Evolutionary conservation across 2,329 filamentous ascomycete genomes (phyloP).

Genomic region (Claviceps sp.): DNA sequence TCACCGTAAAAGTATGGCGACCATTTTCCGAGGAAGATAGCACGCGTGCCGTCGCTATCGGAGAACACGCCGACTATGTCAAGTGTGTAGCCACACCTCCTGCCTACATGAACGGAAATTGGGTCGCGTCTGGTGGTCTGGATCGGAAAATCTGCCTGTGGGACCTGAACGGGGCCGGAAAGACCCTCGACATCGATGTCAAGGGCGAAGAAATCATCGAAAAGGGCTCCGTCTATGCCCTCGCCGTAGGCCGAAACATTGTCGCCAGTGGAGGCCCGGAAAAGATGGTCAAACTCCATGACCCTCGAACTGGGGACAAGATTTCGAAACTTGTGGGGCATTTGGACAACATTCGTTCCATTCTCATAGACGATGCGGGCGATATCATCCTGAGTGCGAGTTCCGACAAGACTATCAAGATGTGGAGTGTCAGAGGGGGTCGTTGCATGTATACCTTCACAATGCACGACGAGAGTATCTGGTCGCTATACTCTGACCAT

Average conservation of each 20-base stretch:
- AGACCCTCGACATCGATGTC: constrained; percentile 76
- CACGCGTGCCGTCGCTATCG: constrained; percentile 52
- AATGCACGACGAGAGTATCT: constrained; percentile 98
- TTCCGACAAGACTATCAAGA: constrained; percentile 92
- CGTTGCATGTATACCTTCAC: constrained; percentile 96
- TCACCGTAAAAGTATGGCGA: constrained; percentile 86
- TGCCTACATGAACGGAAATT: constrained; percentile 48
- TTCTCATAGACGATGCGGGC: constrained; percentile 76
- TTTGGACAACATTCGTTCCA: constrained; percentile 84
- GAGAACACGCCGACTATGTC: constrained; percentile 89
- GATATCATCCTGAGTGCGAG: constrained; percentile 90
- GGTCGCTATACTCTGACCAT: constrained; percentile 85
- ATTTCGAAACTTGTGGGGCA: constrained; percentile 96
- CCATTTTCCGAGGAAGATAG: constrained; percentile 51
- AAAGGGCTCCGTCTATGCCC: constrained; percentile 90
- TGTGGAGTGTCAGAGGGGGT: constrained; percentile 92
- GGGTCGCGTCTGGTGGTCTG: constrained; percentile 88
- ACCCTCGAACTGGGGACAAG: constrained; percentile 73
- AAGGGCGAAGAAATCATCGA: constrained; percentile 70
- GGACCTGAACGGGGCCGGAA: constrained; percentile 80
- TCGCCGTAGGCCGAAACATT: constrained; percentile 67
- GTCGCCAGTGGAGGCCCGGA: constrained; percentile 90
- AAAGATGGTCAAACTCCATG: constrained; percentile 85
- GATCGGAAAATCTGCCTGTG: constrained; percentile 87
- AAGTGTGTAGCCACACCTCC: constrained; percentile 77